Percentiles rank a stretch among this genome's conserved stretches.
These are phyloP conservation scores for Rubus idaeus DNA, from an alignment of 306 rosid species.

Conservation along the genomic window DNA sequence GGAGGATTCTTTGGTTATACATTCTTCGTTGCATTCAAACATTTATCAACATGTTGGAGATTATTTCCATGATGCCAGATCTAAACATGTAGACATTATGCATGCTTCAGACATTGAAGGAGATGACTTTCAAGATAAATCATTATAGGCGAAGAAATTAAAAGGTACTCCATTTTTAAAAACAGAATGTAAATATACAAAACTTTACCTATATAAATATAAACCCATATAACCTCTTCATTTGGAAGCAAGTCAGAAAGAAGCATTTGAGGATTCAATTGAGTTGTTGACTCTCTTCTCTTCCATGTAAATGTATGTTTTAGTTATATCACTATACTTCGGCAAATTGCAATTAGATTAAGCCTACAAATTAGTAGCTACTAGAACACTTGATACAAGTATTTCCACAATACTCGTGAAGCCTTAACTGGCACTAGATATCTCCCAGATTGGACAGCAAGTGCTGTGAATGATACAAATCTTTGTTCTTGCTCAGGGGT, in stretches of 20 bases:
- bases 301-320: not conserved
- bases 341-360: not conserved
- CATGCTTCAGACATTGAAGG: not conserved
- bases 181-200: too few relatives aligned
- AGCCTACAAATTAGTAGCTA: not conserved
- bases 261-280: not conserved
- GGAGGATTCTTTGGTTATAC: not conserved
- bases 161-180: too few relatives aligned
- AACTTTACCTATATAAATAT: not conserved
- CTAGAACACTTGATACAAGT: not conserved
- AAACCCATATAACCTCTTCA: not conserved
- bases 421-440: not conserved
- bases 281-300: not conserved
- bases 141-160: not conserved
- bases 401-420: not conserved
- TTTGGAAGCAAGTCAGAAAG: not conserved
- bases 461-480: not conserved
- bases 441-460: not conserved
- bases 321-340: not conserved
- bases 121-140: not conserved
- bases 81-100: not conserved
- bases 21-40: not conserved
- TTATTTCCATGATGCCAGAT: too few relatives aligned
- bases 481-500: slow-evolving; percentile 1
- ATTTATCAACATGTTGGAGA: not conserved